Evolutionary conservation across 2,329 filamentous ascomycete genomes (phyloP).

Genomic region (Fulvia fulva): DNA sequence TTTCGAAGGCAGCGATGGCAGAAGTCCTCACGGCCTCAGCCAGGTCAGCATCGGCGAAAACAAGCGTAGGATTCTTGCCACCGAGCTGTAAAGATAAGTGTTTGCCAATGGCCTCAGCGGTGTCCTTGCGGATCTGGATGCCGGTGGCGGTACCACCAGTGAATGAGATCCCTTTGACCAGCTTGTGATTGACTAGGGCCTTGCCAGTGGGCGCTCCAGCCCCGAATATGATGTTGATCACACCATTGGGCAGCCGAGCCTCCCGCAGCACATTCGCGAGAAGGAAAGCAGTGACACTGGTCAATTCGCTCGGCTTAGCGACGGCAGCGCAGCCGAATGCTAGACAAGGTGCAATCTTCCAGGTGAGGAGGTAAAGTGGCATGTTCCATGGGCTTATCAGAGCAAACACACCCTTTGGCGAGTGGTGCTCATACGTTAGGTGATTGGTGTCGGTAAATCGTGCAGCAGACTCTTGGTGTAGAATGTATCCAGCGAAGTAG

Average conservation of each 20-base stretch:
- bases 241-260: conserved; percentile 42
- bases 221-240: conserved; percentile 40
- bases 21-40: conserved; percentile 26
- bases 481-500: conserved; percentile 13
- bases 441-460: conserved; percentile 8
- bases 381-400: conserved; percentile 14
- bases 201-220: conserved; percentile 37
- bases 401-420: conserved; percentile 9
- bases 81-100: conserved; percentile 48
- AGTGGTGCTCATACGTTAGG: conserved; percentile 11
- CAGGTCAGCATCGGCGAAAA: conserved; percentile 46
- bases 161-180: conserved; percentile 49
- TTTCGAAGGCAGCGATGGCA: conserved; percentile 11
- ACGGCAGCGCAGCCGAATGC: conserved; percentile 11
- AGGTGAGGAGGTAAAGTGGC: conserved; percentile 12
- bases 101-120: conserved; percentile 40
- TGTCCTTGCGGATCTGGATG: conserved; percentile 36
- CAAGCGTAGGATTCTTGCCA: conserved; percentile 45
- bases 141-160: conserved; percentile 45
- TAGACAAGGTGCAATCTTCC: conserved; percentile 14
- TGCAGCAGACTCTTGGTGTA: conserved; percentile 11
- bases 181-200: conserved; percentile 40
- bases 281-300: conserved; percentile 12
- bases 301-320: conserved; percentile 12
- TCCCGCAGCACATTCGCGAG: conserved; percentile 21